A percentile compares a stretch with the other conserved stretches of the same genome.
Conservation (phyloP, 1,284 basidiomycete species). For the Rhodotorula sp. region DNA sequence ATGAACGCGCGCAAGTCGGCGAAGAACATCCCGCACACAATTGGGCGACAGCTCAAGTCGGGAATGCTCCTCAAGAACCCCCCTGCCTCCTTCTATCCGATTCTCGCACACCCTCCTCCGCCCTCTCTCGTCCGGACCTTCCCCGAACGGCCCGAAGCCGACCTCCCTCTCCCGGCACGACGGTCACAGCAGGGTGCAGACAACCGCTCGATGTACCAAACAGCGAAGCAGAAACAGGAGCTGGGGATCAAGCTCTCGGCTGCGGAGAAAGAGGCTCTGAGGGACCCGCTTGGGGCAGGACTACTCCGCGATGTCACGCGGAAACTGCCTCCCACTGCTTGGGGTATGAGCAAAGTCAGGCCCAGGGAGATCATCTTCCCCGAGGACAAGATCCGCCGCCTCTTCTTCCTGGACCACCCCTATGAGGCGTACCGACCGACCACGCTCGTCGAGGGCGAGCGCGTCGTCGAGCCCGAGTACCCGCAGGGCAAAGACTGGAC, state of each 20-base stretch:
- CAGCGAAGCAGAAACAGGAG: slow-evolving; percentile 34
- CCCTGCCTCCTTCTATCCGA: slow-evolving; percentile 83
- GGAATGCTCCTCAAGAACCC: slow-evolving; percentile 65
- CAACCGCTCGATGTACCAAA: slow-evolving; percentile 54
- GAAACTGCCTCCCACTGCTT: slow-evolving; percentile 13
- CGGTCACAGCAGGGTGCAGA: not conserved
- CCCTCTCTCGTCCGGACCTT: slow-evolving; percentile 70
- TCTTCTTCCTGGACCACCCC: slow-evolving; percentile 94
- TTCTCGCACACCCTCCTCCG: slow-evolving; percentile 81
- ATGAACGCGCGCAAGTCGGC: slow-evolving; percentile 37
- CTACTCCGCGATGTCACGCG: slow-evolving; percentile 36
- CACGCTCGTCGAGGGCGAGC: slow-evolving; percentile 66
- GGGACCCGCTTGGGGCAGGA: slow-evolving; percentile 39
- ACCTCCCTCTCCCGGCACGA: slow-evolving; percentile 44
- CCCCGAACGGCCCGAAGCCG: slow-evolving; percentile 58
- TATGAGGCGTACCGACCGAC: slow-evolving; percentile 87
- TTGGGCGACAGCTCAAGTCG: slow-evolving; percentile 71
- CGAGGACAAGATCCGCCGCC: slow-evolving; percentile 79
- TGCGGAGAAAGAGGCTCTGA: slow-evolving; percentile 37
- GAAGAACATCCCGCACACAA: slow-evolving; percentile 57
- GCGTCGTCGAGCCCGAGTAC: slow-evolving; percentile 56
- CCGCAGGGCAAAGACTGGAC: slow-evolving; percentile 66
- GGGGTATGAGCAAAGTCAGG: slow-evolving; percentile 53
- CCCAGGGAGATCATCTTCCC: slow-evolving; percentile 72
- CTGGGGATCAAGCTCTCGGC: slow-evolving; percentile 12